phyloP scores from a whole-genome alignment of 2,329 filamentous ascomycete species.

The Trichoderma simmonsii region DNA sequence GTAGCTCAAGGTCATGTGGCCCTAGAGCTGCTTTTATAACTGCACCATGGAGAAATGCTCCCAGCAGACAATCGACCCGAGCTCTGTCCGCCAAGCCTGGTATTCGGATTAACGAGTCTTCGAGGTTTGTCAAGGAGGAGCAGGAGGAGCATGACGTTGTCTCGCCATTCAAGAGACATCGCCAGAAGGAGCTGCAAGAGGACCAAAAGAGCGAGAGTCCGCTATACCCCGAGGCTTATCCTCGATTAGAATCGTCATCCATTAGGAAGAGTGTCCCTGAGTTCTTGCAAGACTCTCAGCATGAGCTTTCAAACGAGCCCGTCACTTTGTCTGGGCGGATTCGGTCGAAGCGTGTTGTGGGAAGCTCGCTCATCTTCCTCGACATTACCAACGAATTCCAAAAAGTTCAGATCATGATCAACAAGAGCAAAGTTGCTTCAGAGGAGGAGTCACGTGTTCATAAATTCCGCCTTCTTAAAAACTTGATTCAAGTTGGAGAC shows the following conservation, averaged over 20 bases:
- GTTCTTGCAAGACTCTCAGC: conserved; percentile 32
- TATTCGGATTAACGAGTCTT: conserved; percentile 9
- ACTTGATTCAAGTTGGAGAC: conserved; percentile 74
- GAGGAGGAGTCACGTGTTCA: conserved; percentile 34
- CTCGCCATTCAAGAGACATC: conserved; percentile 38
- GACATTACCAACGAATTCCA: conserved; percentile 72
- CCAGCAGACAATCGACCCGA: conserved; percentile 10
- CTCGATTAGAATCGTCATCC: conserved; percentile 31
- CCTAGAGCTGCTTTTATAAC: not conserved
- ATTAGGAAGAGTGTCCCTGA: conserved; percentile 33
- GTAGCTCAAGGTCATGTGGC: not conserved
- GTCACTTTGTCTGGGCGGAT: conserved; percentile 60
- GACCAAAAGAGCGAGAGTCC: conserved; percentile 35
- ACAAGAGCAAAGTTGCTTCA: conserved; percentile 51
- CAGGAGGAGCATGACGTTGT: conserved; percentile 26
- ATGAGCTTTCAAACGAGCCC: conserved; percentile 27
- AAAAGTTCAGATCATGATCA: conserved; percentile 73
- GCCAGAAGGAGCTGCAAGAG: conserved; percentile 31
- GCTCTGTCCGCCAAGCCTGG: conserved; percentile 24
- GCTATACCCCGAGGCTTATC: conserved; percentile 36
- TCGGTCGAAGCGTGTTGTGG: conserved; percentile 64
- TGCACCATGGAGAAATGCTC: conserved; percentile 5
- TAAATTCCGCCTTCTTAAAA: conserved; percentile 59
- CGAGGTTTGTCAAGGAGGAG: conserved; percentile 22
- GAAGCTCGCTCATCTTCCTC: conserved; percentile 80